A percentile compares a stretch with the other conserved stretches of the same genome.
These are phyloP conservation scores for Xylaria sp. DNA, from an alignment of 2,329 filamentous ascomycete genomes.

Conservation along the genomic window DNA sequence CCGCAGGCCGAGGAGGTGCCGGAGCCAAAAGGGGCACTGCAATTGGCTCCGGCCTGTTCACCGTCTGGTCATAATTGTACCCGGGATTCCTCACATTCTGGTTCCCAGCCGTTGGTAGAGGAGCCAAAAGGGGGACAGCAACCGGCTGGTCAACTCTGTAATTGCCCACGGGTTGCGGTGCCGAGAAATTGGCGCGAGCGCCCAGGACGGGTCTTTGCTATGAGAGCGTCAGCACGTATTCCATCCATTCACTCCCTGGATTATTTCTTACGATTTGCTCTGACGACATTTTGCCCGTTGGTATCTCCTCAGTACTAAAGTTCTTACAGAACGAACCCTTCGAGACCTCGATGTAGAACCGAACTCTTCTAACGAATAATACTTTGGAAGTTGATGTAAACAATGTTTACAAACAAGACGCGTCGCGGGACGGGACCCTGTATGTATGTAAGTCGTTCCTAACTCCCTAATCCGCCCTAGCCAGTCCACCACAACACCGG, in stretches of 20 bases:
- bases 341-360: background rate
- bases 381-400: too few relatives aligned
- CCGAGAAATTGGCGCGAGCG: slow-evolving; percentile 5
- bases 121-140: background rate
- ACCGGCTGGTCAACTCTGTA: background rate
- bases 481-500: background rate
- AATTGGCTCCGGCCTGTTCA: too few relatives aligned
- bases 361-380: too few relatives aligned
- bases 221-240: background rate
- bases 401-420: background rate
- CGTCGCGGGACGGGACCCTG: background rate
- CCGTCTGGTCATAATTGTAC: too few relatives aligned
- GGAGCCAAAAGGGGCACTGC: too few relatives aligned
- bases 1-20: background rate
- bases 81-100: too few relatives aligned
- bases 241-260: background rate
- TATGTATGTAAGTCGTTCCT: too few relatives aligned
- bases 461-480: background rate
- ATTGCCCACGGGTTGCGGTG: background rate
- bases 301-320: too few relatives aligned
- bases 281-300: background rate
- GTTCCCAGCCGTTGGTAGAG: background rate
- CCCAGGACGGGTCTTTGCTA: slow-evolving; percentile 1
- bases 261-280: background rate
- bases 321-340: background rate